phyloP scores from a whole-genome alignment of 2,329 filamentous ascomycete species.

The Pyrenophora graminea region DNA sequence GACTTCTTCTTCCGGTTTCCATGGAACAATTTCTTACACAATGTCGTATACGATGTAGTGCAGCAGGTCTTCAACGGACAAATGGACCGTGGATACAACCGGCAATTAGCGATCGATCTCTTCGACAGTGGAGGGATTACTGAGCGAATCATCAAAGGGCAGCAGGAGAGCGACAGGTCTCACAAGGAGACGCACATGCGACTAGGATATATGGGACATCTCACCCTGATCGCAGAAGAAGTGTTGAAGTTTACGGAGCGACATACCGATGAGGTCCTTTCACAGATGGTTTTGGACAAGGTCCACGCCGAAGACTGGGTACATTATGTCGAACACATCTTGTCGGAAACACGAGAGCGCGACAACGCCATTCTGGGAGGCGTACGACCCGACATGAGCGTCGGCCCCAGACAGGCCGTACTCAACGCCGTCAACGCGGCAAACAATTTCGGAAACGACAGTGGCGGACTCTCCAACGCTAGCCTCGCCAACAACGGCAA shows the following conservation, averaged over 20 bases:
- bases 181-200: slow-evolving; percentile 84
- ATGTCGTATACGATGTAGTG: slow-evolving; percentile 98
- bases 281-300: slow-evolving; percentile 80
- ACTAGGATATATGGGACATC: slow-evolving; percentile 96
- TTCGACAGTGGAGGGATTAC: slow-evolving; percentile 92
- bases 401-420: slow-evolving; percentile 75
- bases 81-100: slow-evolving; percentile 95
- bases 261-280: slow-evolving; percentile 84
- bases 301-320: slow-evolving; percentile 92
- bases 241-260: slow-evolving; percentile 98
- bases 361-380: slow-evolving; percentile 98
- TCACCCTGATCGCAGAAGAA: slow-evolving; percentile 96
- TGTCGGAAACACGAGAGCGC: slow-evolving; percentile 90
- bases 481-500: slow-evolving; percentile 70
- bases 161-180: slow-evolving; percentile 82
- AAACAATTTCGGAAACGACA: slow-evolving; percentile 58
- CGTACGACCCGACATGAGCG: slow-evolving; percentile 85
- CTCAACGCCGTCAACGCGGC: slow-evolving; percentile 62
- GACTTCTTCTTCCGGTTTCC: slow-evolving; percentile 98
- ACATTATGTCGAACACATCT: slow-evolving; percentile 88
- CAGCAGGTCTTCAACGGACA: slow-evolving; percentile 99
- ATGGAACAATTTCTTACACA: slow-evolving; percentile 99
- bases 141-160: slow-evolving; percentile 87
- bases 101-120: slow-evolving; percentile 84
- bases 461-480: slow-evolving; percentile 68